Percentiles rank a stretch among this genome's conserved stretches.
These are phyloP conservation scores for Anthostomella pinea DNA, from an alignment of 2,329 filamentous ascomycete species.

Conservation along the genomic window DNA sequence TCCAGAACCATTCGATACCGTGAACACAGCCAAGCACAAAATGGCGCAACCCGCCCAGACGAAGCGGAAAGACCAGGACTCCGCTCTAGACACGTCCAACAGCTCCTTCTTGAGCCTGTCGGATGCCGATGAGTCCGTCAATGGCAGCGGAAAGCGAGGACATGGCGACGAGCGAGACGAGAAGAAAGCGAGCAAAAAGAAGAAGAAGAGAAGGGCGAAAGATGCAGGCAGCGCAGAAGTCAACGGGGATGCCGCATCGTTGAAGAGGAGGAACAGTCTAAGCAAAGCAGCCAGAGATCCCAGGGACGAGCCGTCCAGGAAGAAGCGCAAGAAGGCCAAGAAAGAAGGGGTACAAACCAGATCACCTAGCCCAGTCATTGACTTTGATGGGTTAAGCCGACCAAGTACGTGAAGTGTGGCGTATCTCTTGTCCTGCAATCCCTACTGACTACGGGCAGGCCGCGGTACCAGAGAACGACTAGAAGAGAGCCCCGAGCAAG, in stretches of 20 bases:
- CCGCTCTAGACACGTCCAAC: constrained; percentile 15
- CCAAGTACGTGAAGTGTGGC: constrained; percentile 44
- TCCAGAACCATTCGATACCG: constrained; percentile 3
- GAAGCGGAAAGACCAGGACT: constrained; percentile 11
- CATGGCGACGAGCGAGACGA: constrained; percentile 19
- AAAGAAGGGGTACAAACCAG: constrained; percentile 33
- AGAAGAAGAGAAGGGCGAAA: constrained; percentile 24
- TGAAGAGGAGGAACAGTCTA: constrained; percentile 50
- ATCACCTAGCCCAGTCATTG: constrained; percentile 56
- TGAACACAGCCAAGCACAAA: constrained; percentile 11
- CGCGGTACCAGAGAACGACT: constrained; percentile 62
- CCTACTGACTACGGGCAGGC: constrained; percentile 38
- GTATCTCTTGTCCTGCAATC: background rate
- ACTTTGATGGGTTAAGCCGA: constrained; percentile 60
- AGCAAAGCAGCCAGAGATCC: constrained; percentile 62
- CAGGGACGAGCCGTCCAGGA: constrained; percentile 47
- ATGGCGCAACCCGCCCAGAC: constrained; percentile 30
- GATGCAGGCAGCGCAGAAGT: constrained; percentile 32
- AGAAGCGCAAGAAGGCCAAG: constrained; percentile 36
- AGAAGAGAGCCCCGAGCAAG: constrained; percentile 53
- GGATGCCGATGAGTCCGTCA: constrained; percentile 32
- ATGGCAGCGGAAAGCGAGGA: constrained; percentile 19
- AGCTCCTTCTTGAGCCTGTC: constrained; percentile 22
- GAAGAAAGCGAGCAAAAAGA: constrained; percentile 33
- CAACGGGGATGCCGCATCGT: constrained; percentile 28